Evolutionary conservation across 164 flowering plant genomes (phyloP), one percentile per base, ranked within the genome.

Genomic region (Magnolia changhungtana): DNA sequence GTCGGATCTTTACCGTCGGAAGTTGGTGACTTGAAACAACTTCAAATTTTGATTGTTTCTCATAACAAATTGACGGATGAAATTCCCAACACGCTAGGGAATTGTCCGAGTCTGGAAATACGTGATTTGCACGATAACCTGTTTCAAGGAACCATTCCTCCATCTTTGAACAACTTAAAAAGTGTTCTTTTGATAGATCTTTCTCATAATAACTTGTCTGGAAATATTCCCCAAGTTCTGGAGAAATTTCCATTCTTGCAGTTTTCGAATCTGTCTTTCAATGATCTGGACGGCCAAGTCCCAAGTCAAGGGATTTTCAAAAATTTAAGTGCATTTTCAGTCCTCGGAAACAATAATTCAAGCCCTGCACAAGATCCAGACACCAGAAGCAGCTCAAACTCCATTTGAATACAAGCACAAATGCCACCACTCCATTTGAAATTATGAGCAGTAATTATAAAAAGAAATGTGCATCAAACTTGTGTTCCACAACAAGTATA

Each of bases 121-220:
- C 74, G 83, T 8, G 9, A 55, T 24, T 52, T 86, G 78, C 72
- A 49, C 0, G 69, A 67, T 1, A 84, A 86, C 49, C 10, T 1
- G 10, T 80, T 84, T n/a, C 50, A 78, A 58, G 89, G 87, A 3
- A 4, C 23, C 0, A 80, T 86, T 74, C 85, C 89, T 9, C 19
- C 13, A 63, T 70, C 83, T 16, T 31, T 79, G 7, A 24, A 50
- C 6, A 20, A 50, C 14, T 29, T 81, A 1, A 77, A 50, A 76
- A 78, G 72, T n/a, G 8, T 83, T 9, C 50, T 27, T 11, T 29
- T 67, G 4, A 0, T 86, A 13, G 85, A 86, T 65, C 72, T 86
- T 20, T 86, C 87, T 0, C 67, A 55, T 31, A 86, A 84, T 29
- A 73, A 77, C 1, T 72, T 83, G 13, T 80, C 85, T 0, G 87